Evolutionary conservation across 495 filamentous ascomycete genomes (phyloP).

Genomic region (Podospora tetraspora): DNA sequence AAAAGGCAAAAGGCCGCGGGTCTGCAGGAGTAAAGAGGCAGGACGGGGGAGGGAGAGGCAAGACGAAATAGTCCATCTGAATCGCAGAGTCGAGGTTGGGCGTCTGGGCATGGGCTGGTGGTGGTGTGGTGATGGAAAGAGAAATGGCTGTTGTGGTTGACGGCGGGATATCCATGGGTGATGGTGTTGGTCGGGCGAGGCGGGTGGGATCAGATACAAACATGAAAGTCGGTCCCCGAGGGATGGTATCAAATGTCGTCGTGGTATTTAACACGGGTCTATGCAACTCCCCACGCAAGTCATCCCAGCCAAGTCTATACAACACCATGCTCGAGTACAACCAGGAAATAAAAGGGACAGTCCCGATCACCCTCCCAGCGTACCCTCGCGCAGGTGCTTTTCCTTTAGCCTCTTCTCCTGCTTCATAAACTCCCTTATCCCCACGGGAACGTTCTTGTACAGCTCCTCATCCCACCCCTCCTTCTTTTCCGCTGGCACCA

Average conservation of each 20-base stretch:
- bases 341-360: neutral
- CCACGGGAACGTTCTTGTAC: conserved; percentile 81
- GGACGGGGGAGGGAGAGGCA: neutral
- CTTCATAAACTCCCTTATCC: conserved; percentile 95
- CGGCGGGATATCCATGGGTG: neutral
- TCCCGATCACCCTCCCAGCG: conserved; percentile 30
- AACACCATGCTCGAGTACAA: neutral
- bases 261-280: conserved; percentile 8
- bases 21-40: neutral
- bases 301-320: conserved; percentile 3
- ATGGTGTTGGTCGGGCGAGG: neutral
- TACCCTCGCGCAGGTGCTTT: conserved; percentile 52
- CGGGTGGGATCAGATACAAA: neutral
- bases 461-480: conserved; percentile 55
- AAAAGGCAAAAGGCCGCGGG: neutral
- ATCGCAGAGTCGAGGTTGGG: conserved; percentile 4
- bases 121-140: neutral
- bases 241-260: neutral
- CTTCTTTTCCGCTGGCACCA: conserved; percentile 32
- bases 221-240: neutral
- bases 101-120: neutral
- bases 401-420: conserved; percentile 87
- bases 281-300: conserved; percentile 1
- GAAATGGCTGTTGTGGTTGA: neutral
- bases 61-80: neutral